Conservation (phyloP, 2,329 filamentous ascomycete species). For the Fusarium floridanum region DNA sequence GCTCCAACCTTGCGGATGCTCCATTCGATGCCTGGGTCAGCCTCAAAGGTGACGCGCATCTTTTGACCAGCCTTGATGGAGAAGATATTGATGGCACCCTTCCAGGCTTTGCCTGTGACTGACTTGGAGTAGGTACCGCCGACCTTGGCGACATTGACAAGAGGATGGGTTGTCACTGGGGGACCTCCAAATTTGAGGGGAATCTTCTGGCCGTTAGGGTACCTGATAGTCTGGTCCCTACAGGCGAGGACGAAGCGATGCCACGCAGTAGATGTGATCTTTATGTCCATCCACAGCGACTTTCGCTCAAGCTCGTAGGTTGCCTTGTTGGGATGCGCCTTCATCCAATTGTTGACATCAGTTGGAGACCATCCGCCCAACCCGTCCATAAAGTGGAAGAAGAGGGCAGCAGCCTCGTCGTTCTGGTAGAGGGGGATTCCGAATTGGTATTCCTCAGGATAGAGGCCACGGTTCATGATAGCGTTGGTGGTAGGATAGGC, state of each 20-base stretch:
- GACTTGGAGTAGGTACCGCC: conserved; percentile 11
- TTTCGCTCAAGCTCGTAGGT: conserved; percentile 19
- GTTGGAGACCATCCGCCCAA: conserved; percentile 18
- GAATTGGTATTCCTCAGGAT: conserved; percentile 11
- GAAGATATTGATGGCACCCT: conserved; percentile 14
- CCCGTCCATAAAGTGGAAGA: conserved; percentile 27
- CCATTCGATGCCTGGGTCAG: conserved; percentile 21
- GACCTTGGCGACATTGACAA: conserved; percentile 6
- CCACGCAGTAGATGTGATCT: conserved; percentile 17
- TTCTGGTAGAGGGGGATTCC: conserved; percentile 20
- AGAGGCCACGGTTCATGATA: conserved; percentile 12
- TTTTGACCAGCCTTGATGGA: conserved; percentile 17
- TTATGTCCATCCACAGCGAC: conserved; percentile 17
- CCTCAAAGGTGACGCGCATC: conserved; percentile 19
- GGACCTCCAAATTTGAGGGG: conserved; percentile 2
- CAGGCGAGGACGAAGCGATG: conserved; percentile 29
- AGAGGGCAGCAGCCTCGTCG: conserved; percentile 13
- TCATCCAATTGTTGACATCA: conserved; percentile 26
- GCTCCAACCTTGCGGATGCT: conserved; percentile 24
- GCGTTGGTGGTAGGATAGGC: conserved; percentile 1
- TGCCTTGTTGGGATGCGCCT: conserved; percentile 26
- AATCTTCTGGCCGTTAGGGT: conserved; percentile 28
- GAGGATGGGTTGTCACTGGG: background rate
- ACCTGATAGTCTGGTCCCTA: conserved; percentile 27
- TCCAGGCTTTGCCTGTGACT: conserved; percentile 15